Conservation (phyloP, 169 alveolate species). For the Plasmodium malariae region DNA sequence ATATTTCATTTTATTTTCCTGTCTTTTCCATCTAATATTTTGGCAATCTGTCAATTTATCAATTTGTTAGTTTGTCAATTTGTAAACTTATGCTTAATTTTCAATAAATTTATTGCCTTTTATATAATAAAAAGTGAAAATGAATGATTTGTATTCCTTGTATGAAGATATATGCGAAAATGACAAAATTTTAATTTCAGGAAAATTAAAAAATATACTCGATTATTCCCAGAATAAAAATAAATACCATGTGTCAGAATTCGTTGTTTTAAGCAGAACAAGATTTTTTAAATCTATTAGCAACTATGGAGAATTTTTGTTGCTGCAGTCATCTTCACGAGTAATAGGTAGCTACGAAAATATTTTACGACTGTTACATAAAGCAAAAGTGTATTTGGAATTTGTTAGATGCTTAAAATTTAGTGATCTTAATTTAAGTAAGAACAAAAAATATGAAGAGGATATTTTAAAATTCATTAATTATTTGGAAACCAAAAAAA, state of each 20-base stretch:
- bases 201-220: constrained; percentile 56
- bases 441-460: constrained; percentile 62
- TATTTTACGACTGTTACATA: constrained; percentile 52
- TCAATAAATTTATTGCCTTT: background rate
- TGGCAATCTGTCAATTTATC: constrained; percentile 1
- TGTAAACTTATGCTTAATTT: background rate
- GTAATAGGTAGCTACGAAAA: constrained; percentile 67
- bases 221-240: constrained; percentile 39
- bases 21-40: constrained; percentile 7
- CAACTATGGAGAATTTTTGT: constrained; percentile 72
- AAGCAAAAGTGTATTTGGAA: constrained; percentile 65
- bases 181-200: constrained; percentile 61
- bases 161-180: constrained; percentile 70
- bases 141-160: constrained; percentile 65
- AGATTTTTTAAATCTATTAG: constrained; percentile 65
- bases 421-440: constrained; percentile 5
- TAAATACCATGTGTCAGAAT: constrained; percentile 70
- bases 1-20: background rate
- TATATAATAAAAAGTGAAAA: constrained; percentile 21
- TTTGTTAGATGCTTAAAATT: constrained; percentile 42
- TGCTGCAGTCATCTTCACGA: constrained; percentile 74
- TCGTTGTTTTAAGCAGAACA: constrained; percentile 76
- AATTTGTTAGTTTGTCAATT: constrained; percentile 6
- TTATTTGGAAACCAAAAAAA: constrained; percentile 55
- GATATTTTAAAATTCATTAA: constrained; percentile 61